Evolutionary conservation across 352 stramenopile species (phyloP).

Genomic region (Blastocystis hominis): DNA sequence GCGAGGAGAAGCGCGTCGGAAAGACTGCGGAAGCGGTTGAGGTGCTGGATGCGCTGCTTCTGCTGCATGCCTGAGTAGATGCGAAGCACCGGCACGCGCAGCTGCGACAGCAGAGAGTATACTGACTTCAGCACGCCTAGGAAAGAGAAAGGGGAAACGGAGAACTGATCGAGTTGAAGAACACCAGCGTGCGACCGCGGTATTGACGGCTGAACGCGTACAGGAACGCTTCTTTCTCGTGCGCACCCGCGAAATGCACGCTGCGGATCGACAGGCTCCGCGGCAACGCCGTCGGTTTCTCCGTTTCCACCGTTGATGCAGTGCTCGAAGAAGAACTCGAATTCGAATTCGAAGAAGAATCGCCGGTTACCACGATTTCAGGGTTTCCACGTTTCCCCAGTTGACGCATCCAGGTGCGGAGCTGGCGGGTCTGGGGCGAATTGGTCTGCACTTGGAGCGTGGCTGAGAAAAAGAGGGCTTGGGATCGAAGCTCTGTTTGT

Average conservation of each 20-base stretch:
- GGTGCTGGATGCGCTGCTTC: conserved; percentile 84
- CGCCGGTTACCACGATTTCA: not conserved
- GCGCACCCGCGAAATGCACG: conserved; percentile 5
- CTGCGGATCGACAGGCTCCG: not conserved
- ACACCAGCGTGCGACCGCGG: conserved; percentile 20
- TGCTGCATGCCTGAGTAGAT: conserved; percentile 57
- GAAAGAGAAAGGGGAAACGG: not conserved
- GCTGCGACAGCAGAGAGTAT: conserved; percentile 8
- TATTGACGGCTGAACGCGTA: conserved; percentile 35
- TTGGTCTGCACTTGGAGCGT: not conserved
- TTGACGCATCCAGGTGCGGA: not conserved
- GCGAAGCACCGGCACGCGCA: conserved; percentile 3
- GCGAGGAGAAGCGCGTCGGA: conserved; percentile 74
- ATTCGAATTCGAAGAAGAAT: not conserved
- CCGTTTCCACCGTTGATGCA: not conserved
- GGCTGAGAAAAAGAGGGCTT: conserved; percentile 37
- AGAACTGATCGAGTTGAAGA: conserved; percentile 55
- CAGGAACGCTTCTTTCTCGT: conserved; percentile 53
- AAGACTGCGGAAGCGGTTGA: conserved; percentile 92
- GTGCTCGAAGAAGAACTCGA: too few species aligned
- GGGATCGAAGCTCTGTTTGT: not conserved
- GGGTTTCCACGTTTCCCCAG: conserved; percentile 7
- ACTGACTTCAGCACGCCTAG: conserved; percentile 49
- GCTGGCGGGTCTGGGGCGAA: not conserved
- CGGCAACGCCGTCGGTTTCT: not conserved